A percentile compares a stretch with the other conserved stretches of the same genome.
phyloP scores from a whole-genome alignment of 441 rosid genomes.

The Croton setiger region DNA sequence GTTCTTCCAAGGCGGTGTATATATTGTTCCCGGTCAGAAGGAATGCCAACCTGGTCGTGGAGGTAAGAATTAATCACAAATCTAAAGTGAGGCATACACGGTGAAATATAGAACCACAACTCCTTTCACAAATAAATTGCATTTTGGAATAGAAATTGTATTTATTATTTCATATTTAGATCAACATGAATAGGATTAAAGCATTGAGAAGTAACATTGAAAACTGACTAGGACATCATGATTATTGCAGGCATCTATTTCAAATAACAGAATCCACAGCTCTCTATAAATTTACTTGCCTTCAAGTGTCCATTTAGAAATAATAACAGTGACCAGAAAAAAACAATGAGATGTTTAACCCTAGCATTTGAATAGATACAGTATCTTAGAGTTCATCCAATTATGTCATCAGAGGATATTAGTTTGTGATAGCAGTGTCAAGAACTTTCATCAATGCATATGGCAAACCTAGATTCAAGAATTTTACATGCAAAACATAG shows the following conservation, averaged over 20 bases:
- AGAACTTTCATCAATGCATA: no score
- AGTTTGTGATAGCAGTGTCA: background rate
- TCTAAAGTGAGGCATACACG: background rate
- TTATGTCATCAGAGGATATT: background rate
- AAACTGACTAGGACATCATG: no score
- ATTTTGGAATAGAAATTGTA: no score
- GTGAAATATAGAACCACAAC: background rate
- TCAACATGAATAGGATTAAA: background rate
- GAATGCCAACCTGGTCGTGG: constrained; percentile 76
- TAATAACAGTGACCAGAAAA: background rate
- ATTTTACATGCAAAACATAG: background rate
- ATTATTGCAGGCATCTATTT: background rate
- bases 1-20: constrained; percentile 94
- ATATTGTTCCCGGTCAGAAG: constrained; percentile 74
- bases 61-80: constrained; percentile 6
- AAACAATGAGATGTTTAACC: background rate
- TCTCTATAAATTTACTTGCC: background rate
- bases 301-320: background rate
- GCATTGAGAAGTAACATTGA: no score
- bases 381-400: background rate
- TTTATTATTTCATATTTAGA: background rate
- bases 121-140: background rate
- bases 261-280: background rate
- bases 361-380: background rate
- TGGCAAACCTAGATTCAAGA: background rate